These are phyloP conservation scores for Trichoderma guizhouense DNA, from an alignment of 2,329 filamentous ascomycete species.

Conservation along the genomic window DNA sequence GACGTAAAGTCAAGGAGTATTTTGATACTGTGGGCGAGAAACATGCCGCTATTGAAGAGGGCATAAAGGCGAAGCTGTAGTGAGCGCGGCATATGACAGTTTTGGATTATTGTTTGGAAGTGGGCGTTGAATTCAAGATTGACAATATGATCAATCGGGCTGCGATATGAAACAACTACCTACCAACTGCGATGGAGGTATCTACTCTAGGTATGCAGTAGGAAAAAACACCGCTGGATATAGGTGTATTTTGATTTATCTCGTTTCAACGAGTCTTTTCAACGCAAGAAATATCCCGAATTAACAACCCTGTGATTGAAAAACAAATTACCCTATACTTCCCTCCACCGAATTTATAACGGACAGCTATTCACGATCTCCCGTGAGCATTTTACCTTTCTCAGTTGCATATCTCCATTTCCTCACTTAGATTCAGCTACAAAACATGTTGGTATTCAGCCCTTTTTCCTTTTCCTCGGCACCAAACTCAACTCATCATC, in stretches of 20 bases:
- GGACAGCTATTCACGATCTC: background rate
- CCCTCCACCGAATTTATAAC: background rate
- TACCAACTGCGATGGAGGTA: background rate
- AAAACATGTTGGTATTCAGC: background rate
- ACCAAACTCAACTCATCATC: background rate
- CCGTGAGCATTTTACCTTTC: background rate
- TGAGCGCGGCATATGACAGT: background rate
- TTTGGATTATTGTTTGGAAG: background rate
- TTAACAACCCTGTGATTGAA: background rate
- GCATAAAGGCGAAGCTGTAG: constrained; percentile 53
- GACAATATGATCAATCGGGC: background rate
- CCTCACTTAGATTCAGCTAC: background rate
- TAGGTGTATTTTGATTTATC: background rate
- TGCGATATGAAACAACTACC: background rate
- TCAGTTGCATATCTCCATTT: background rate
- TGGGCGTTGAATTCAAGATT: background rate
- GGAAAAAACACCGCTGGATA: background rate
- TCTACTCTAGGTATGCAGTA: background rate
- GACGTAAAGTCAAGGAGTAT: constrained; percentile 69
- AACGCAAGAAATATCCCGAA: background rate
- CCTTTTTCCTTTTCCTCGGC: background rate
- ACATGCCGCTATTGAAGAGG: constrained; percentile 43
- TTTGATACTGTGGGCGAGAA: constrained; percentile 53
- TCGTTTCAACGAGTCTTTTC: background rate
- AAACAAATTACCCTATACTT: background rate